Base-by-base conservation (phyloP, 169 alveolate genomes). In the Plasmodium malariae region DNA sequence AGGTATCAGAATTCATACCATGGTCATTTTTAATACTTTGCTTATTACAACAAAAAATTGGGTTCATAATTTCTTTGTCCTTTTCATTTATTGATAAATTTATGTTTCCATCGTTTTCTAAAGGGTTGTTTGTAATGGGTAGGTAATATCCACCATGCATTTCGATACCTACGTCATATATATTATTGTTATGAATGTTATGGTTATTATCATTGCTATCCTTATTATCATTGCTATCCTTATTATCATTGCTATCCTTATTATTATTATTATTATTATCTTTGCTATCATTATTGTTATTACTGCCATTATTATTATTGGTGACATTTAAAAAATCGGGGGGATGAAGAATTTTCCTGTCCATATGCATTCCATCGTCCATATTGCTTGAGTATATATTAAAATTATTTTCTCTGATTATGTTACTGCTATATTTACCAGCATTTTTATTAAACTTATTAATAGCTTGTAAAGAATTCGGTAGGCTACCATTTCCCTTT, bases 21-120 rank as follows among this genome's bases (percentile, higher is more conserved):
- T 74, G 21, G 45, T 40, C 60, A 74, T 32, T 57, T 57, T 45
- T 74, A 19, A 74, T 11, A 57, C 14, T 63, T 3, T 74, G 32
- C 19, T 74, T 45, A 36, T 34, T 40, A 30, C 26, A 57, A 37
- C 21, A 28, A 0, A 74, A 74, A 74, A 40, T 28, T 14, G 72
- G 72, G 30, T 45, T 37, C 4, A 19, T 40, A n/a, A 74, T 37
- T 57, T 60, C 45, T 4, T 12, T 74, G 7, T 74, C 57, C n/a
- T 43, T 60, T 60, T 72, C 49, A 3, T 55, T 24, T 17, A 48
- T 9, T 1, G 55, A 55, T 48, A 48, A 74, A 57, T 74, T 74
- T 74, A 74, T 57, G 2, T 60, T 21, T 14, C 24, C 36, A 5
- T 59, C 21, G 37, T 36, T 37, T 0, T 57, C 88, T 57, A 57